Evolutionary conservation across 495 filamentous ascomycete species (phyloP), one percentile per base, ranked within the genome.

Genomic region (Penicillium ucsense): DNA sequence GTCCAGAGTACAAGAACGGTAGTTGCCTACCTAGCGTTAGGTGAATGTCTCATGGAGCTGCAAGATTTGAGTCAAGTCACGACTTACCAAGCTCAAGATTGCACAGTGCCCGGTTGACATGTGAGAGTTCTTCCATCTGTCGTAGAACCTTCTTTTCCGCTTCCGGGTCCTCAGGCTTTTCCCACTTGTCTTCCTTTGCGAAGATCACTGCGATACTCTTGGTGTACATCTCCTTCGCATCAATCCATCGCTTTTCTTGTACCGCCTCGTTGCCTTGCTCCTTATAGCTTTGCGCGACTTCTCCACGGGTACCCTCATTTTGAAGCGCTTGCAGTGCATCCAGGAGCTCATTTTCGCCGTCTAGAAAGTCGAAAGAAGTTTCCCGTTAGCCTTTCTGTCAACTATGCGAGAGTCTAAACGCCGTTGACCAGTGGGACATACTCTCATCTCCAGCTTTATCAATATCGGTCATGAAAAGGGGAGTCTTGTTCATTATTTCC

Each of bases 391-490:
- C 8, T 34, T 30, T 30, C 20, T 10, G 20, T 43, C 10, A 2
- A 7, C 4, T 5, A 12, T 4, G 20, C 32, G 5, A 33, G 2
- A 9, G 9, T 7, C 0, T 4, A 8, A 31, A 12, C 5, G 34
- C 35, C 4, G 31, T 37, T 36, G 27, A 39, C 49, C 49, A 27
- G 6, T 43, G 8, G 9, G n/a, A 63, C 71, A 38, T 62, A 70
- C 74, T 70, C 57, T 78, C 75, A 54, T 70, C 77, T 28, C 73
- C 75, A 8, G 76, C 73, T 50, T 90, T 83, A 51, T 88, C 85
- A 8, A 96, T 77, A 51, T 83, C 78, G 5, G 87, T 96, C 92
- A 98, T 98, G 71, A 98, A 98, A 31, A 98, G 73, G 5, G 94
- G 92, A 8, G 80, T 81, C 55, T 82, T 79, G 60, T 89, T 89